Base-by-base conservation (phyloP, 2,329 filamentous ascomycete species). In the Xylariaceae sp. region DNA sequence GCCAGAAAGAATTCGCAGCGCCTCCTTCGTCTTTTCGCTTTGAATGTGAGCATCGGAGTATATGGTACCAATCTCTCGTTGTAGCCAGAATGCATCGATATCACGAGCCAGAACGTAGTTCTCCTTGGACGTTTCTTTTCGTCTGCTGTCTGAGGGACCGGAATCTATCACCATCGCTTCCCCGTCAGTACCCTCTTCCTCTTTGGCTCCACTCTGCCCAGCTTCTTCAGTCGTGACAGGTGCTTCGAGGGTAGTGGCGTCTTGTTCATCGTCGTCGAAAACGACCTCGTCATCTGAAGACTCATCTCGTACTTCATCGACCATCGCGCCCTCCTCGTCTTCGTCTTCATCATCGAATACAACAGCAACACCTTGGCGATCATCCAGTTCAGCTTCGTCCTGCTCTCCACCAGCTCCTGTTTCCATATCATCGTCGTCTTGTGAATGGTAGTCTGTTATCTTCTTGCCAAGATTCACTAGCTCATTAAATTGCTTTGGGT, bases 1-100 rank as follows among this genome's bases (percentile, higher is more conserved):
- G 34, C 87, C 89, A 22, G 87, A 85, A 40, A 98, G 76, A 36
- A 94, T 89, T 28, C 83, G 79, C 40, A 98, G 74, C 0, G 89
- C 90, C 52, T 88, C 78, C 51, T 84, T 80, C 4, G 93, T 93
- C 69, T 97, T 97, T 61, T 93, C 88, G 57, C 95, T 88, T 60
- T 96, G 91, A 37, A 83, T 85, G 63, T 97, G 91, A 4, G 91
- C 87, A 65, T 98, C 93, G 11, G 87, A 78, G 60, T 97, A 97
- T 3, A 95, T 73, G 31, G 79, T 74, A 42, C 91, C 91, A 39
- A 98, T 89, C 59, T 96, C 87, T 50, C 93, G 79, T 65, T 97
- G 93, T 45, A 98, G 66, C 93, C 93, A 98, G 67, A 91, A 98
- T 9, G 91, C 91, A 64, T 98, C 93, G 49, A 98, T 95, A 43